Percentiles rank a stretch among this genome's conserved stretches.
Evolutionary conservation across 345 rosid genomes (phyloP).

Genomic region (Citrus inodora): DNA sequence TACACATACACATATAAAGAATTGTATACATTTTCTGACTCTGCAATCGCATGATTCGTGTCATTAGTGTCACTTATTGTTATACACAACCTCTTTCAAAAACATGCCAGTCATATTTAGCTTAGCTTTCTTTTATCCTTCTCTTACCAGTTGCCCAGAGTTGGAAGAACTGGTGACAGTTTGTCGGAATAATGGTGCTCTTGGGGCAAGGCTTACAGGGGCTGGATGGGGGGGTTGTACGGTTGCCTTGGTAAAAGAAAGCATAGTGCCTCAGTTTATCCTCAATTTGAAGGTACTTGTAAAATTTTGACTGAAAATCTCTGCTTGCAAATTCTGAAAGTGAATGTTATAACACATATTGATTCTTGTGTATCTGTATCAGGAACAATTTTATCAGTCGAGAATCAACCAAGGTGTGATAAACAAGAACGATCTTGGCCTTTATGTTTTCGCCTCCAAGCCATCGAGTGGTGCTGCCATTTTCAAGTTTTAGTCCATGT

Average conservation of each 20-base stretch:
- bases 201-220: conserved; percentile 96
- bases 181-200: conserved; percentile 67
- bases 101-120: background rate
- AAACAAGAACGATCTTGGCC: conserved; percentile 67
- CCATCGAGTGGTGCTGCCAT: conserved; percentile 98
- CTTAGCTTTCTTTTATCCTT: background rate
- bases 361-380: conserved; percentile 9
- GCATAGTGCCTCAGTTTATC: conserved; percentile 78
- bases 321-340: background rate
- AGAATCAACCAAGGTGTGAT: conserved; percentile 75
- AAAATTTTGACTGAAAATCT: background rate
- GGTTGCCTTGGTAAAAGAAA: conserved; percentile 81
- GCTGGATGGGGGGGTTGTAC: conserved; percentile 99
- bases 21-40: background rate
- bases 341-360: background rate
- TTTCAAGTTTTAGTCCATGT: conserved; percentile 50
- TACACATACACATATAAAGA: too few species aligned
- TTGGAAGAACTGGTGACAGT: conserved; percentile 83
- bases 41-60: background rate
- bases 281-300: conserved; percentile 63
- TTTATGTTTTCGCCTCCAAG: conserved; percentile 89
- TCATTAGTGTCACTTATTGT: background rate
- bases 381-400: conserved; percentile 79
- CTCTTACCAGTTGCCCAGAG: conserved; percentile 71
- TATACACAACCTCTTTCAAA: background rate